Conservation (phyloP, 2,329 filamentous ascomycete species). For the Emergomyces africanus region DNA sequence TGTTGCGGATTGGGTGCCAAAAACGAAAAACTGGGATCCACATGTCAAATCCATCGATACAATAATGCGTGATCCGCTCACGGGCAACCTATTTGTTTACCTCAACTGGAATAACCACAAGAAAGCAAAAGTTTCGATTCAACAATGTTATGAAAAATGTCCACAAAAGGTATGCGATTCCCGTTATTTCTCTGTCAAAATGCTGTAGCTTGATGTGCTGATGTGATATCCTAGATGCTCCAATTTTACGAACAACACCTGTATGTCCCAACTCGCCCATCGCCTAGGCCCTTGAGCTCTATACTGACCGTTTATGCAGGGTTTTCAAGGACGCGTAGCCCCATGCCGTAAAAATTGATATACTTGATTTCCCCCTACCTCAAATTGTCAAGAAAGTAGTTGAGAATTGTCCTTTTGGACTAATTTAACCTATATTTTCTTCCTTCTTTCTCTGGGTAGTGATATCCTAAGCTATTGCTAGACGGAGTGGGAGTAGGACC, state of each 20-base stretch:
- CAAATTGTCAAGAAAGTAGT: not conserved
- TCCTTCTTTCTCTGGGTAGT: not conserved
- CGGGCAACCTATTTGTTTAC: constrained; percentile 24
- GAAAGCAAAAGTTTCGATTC: constrained; percentile 29
- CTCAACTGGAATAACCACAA: constrained; percentile 34
- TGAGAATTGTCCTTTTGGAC: not conserved
- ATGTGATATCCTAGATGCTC: constrained; percentile 27
- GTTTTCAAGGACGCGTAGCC: constrained; percentile 24
- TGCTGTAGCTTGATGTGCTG: not conserved
- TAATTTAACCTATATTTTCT: not conserved
- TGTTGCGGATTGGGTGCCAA: constrained; percentile 26
- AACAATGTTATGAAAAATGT: constrained; percentile 31
- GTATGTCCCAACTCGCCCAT: constrained; percentile 18
- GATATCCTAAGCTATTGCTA: not conserved
- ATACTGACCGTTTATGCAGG: constrained; percentile 13
- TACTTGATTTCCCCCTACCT: not conserved
- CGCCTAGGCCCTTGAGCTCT: not conserved
- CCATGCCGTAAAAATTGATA: not conserved
- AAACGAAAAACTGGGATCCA: constrained; percentile 31
- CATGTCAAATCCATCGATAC: constrained; percentile 32
- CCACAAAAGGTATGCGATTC: constrained; percentile 25
- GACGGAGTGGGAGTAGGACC: not conserved
- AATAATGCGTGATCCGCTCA: constrained; percentile 26
- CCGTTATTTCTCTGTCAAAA: not conserved
- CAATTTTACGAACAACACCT: constrained; percentile 38